Conservation (phyloP, 2,329 filamentous ascomycete species). For the Alternaria burnsii region DNA sequence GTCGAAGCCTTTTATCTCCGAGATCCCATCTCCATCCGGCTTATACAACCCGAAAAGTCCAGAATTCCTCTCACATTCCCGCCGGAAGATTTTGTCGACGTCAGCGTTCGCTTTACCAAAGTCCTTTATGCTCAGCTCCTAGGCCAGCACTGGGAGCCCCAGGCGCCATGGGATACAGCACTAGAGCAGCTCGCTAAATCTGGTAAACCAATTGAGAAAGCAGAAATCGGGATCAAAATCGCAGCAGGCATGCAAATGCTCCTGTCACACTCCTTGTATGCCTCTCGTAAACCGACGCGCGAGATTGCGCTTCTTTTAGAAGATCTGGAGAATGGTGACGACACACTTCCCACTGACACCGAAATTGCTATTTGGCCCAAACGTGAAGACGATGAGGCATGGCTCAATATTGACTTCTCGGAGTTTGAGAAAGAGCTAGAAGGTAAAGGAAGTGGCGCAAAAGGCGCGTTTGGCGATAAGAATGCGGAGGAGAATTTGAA, state of each 20-base stretch:
- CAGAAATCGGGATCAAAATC: constrained; percentile 86
- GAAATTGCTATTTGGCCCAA: constrained; percentile 77
- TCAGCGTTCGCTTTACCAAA: constrained; percentile 84
- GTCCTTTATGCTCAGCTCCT: constrained; percentile 90
- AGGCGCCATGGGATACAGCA: constrained; percentile 64
- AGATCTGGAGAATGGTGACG: constrained; percentile 77
- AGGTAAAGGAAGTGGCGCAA: constrained; percentile 50
- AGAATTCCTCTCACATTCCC: constrained; percentile 68
- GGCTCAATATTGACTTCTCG: constrained; percentile 90
- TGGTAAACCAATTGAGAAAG: constrained; percentile 49
- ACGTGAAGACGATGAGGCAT: constrained; percentile 83
- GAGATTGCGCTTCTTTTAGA: constrained; percentile 80
- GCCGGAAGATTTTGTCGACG: constrained; percentile 79
- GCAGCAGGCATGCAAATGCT: constrained; percentile 92
- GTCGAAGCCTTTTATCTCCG: constrained; percentile 93
- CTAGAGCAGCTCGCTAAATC: constrained; percentile 44
- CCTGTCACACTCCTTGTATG: constrained; percentile 70
- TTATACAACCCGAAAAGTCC: constrained; percentile 65
- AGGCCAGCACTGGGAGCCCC: constrained; percentile 78
- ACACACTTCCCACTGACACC: constrained; percentile 72
- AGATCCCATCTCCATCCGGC: constrained; percentile 78
- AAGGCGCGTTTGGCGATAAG: constrained; percentile 66
- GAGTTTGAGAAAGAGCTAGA: constrained; percentile 85
- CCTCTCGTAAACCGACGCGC: constrained; percentile 72
- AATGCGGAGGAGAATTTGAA: constrained; percentile 77